These are phyloP conservation scores for Dioszegia hungarica DNA, from an alignment of 768 basidiomycete genomes.

Conservation along the genomic window DNA sequence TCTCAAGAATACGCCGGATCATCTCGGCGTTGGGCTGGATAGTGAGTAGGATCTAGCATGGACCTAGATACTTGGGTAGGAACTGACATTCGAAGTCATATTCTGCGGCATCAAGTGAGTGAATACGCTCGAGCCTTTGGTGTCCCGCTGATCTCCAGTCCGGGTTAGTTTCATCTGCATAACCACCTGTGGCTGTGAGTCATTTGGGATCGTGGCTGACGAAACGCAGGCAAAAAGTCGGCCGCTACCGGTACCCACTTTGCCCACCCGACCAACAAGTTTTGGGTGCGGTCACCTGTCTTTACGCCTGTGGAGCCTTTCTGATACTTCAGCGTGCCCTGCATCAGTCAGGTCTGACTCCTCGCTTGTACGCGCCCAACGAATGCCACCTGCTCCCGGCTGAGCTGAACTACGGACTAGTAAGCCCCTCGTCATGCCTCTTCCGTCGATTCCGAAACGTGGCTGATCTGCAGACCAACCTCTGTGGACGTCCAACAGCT, in stretches of 20 bases:
- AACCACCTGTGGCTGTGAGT: too few species aligned
- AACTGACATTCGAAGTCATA: conserved; percentile 55
- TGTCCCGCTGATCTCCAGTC: background rate
- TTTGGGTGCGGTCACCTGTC: conserved; percentile 55
- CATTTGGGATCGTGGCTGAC: background rate
- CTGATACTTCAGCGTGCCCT: conserved; percentile 53
- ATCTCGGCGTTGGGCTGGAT: conserved; percentile 57
- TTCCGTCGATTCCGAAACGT: background rate
- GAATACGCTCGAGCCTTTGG: background rate
- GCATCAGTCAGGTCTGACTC: conserved; percentile 61
- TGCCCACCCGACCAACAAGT: conserved; percentile 73
- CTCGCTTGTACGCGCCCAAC: conserved; percentile 54
- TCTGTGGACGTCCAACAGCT: conserved; percentile 65
- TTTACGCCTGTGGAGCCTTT: background rate
- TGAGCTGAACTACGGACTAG: conserved; percentile 62
- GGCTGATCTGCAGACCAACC: conserved; percentile 58
- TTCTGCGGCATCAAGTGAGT: conserved; percentile 82
- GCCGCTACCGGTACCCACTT: conserved; percentile 72
- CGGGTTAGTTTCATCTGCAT: background rate
- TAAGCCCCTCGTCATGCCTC: conserved; percentile 47
- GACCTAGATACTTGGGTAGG: too few species aligned
- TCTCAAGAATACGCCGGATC: conserved; percentile 56
- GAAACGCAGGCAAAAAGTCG: conserved; percentile 58
- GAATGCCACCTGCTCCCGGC: conserved; percentile 63
- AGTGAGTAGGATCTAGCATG: too few species aligned